phyloP scores from a whole-genome alignment of 495 filamentous ascomycete species.

The Xylaria grammica region DNA sequence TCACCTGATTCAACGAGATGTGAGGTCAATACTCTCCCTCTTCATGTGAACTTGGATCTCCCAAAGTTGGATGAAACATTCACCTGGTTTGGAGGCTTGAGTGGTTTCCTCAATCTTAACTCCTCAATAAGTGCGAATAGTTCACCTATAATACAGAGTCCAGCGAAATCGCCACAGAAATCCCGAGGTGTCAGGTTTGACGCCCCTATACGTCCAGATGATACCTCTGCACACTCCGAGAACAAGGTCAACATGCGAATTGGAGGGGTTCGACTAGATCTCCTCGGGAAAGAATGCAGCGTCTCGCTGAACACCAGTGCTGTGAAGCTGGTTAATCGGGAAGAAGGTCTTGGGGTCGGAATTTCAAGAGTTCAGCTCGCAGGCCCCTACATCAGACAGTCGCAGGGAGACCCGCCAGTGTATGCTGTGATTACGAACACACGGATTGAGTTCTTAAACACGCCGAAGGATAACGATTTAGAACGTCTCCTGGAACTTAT shows the following conservation, averaged over 20 bases:
- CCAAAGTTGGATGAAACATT: slow-evolving; percentile 84
- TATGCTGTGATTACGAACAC: slow-evolving; percentile 62
- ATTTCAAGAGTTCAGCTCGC: slow-evolving; percentile 75
- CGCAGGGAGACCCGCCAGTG: slow-evolving; percentile 56
- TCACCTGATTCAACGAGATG: slow-evolving; percentile 58
- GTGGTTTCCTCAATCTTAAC: slow-evolving; percentile 86
- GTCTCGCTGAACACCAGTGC: slow-evolving; percentile 77
- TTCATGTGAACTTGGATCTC: slow-evolving; percentile 78
- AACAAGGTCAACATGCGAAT: slow-evolving; percentile 77
- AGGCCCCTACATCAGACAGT: slow-evolving; percentile 66
- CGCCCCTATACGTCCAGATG: slow-evolving; percentile 52
- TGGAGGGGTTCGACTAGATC: slow-evolving; percentile 72
- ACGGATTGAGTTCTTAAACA: slow-evolving; percentile 72
- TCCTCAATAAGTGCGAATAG: slow-evolving; percentile 79
- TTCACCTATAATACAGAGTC: slow-evolving; percentile 53
- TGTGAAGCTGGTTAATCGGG: slow-evolving; percentile 75
- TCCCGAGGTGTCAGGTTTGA: slow-evolving; percentile 79
- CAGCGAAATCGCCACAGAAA: slow-evolving; percentile 43
- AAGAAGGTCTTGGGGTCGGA: slow-evolving; percentile 68
- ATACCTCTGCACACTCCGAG: slow-evolving; percentile 50
- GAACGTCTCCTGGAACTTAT: slow-evolving; percentile 82
- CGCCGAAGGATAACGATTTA: slow-evolving; percentile 80
- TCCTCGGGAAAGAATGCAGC: slow-evolving; percentile 77
- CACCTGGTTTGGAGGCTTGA: slow-evolving; percentile 88
- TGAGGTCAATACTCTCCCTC: slow-evolving; percentile 79